Evolutionary conservation across 176 grass and related monocot genomes (phyloP).

Genomic region (Cenchrus fungigraminus): DNA sequence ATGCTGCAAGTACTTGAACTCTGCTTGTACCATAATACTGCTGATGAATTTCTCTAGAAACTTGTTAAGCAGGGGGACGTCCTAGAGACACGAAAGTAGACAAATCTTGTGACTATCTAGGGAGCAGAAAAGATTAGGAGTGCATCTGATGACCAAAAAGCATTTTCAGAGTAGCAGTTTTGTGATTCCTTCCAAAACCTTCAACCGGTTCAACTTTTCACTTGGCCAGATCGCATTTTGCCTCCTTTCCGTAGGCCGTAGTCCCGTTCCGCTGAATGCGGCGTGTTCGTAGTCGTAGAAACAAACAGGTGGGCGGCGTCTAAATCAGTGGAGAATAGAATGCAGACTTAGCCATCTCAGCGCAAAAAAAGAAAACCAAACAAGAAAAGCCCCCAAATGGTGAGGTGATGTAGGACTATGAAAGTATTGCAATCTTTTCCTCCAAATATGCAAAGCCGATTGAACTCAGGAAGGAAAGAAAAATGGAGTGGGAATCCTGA

Average conservation of each 20-base stretch:
- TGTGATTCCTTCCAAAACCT: neutral
- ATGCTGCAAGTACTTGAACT: neutral
- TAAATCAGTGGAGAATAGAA: neutral
- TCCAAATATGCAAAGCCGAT: no score
- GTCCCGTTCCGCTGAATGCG: neutral
- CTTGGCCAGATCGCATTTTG: no score
- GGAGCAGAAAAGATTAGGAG: neutral
- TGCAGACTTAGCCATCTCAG: neutral
- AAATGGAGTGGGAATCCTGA: neutral
- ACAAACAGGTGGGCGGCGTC: neutral
- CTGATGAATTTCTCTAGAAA: no score
- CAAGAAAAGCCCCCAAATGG: neutral
- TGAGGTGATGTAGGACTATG: neutral
- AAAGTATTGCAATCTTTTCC: neutral
- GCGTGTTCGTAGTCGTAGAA: neutral
- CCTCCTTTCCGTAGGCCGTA: neutral
- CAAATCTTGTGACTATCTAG: neutral
- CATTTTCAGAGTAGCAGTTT: slow-evolving; percentile 6
- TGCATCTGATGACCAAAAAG: neutral
- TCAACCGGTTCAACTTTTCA: no score
- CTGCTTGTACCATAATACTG: neutral
- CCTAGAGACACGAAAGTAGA: neutral
- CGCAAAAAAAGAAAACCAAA: neutral
- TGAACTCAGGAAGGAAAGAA: neutral
- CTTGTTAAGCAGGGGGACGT: no score